These are phyloP conservation scores for Cnidoscolus chayamansa DNA, from an alignment of 441 rosid species.

Conservation along the genomic window DNA sequence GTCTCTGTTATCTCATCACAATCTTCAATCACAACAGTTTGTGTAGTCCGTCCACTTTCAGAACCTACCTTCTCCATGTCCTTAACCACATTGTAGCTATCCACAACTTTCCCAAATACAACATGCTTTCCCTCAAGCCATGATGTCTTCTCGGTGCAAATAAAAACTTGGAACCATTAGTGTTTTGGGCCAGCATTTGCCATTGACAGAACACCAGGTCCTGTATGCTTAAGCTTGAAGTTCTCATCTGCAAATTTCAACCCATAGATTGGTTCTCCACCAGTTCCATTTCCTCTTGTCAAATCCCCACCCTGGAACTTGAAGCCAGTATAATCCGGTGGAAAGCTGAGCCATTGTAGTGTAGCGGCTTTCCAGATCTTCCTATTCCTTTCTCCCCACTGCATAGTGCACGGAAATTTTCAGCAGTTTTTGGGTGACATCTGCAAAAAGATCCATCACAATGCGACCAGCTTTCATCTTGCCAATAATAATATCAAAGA, in stretches of 20 bases:
- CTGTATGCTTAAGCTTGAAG: conserved; percentile 62
- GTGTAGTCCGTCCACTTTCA: conserved; percentile 39
- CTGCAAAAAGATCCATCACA: conserved; percentile 72
- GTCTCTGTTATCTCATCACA: conserved; percentile 56
- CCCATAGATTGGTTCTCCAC: conserved; percentile 76
- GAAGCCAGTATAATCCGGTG: conserved; percentile 74
- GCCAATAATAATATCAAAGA: conserved; percentile 60
- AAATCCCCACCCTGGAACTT: conserved; percentile 89
- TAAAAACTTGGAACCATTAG: conserved; percentile 81
- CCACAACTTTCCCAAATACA: conserved; percentile 73
- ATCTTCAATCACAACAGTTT: conserved; percentile 59
- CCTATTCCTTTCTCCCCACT: conserved; percentile 73
- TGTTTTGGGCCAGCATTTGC: conserved; percentile 66
- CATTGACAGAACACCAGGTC: conserved; percentile 71
- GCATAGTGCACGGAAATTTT: conserved; percentile 71
- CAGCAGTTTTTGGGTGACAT: conserved; percentile 61
- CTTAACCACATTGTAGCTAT: conserved; percentile 58
- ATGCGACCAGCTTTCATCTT: conserved; percentile 51
- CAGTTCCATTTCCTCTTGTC: conserved; percentile 71
- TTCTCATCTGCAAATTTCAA: conserved; percentile 67
- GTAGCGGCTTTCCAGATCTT: conserved; percentile 46
- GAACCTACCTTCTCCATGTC: conserved; percentile 66
- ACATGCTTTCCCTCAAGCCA: conserved; percentile 86
- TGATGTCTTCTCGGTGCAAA: conserved; percentile 50
- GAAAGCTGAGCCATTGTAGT: conserved; percentile 69